Evolutionary conservation across 2,329 filamentous ascomycete genomes (phyloP), one percentile per base, ranked within the genome.

Genomic region (Ophiostoma angusticollis): DNA sequence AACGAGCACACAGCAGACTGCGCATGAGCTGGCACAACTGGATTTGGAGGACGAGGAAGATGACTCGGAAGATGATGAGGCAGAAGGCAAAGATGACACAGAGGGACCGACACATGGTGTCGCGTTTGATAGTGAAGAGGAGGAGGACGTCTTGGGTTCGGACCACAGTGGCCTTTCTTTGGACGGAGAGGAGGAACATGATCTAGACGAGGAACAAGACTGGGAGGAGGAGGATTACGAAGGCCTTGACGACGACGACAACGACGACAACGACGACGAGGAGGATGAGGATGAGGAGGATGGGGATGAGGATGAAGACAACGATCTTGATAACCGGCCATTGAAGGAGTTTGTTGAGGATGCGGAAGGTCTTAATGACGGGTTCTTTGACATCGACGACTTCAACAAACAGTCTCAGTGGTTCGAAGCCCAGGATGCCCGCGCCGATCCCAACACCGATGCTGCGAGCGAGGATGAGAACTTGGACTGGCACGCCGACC

Each of bases 351-450:
- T 80, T 43, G 63, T 76, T 8, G 68, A 78, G 49, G 86, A 96
- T 52, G 77, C 78, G 4, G 70, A 91, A 53, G 85, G 86, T 6
- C 73, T 98, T 23, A 96, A 98, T 53, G 91, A 98, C 54, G 89
- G 86, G 5, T 98, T 98, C 64, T 98, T 98, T 63, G 93, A 85
- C 13, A 89, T 98, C 51, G 87, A 96, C 52, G 78, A 93, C 43
- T 98, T 98, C 71, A 98, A 98, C 67, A 84, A 80, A 55, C 84
- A 93, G 55, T 84, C 86, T 2, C 84, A 93, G 52, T 81, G 80
- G 54, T 77, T 95, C 35, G 91, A 98, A 58, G 77, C 84, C 47
- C 81, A 86, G 57, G 89, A 96, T 56, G 72, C 74, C 21, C 70
- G 73, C 46, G 85, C 81, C 21, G 84, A 89, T 48, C 74, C 75